phyloP scores from a whole-genome alignment of 208 protist species.

The Porcisia hertigi region DNA sequence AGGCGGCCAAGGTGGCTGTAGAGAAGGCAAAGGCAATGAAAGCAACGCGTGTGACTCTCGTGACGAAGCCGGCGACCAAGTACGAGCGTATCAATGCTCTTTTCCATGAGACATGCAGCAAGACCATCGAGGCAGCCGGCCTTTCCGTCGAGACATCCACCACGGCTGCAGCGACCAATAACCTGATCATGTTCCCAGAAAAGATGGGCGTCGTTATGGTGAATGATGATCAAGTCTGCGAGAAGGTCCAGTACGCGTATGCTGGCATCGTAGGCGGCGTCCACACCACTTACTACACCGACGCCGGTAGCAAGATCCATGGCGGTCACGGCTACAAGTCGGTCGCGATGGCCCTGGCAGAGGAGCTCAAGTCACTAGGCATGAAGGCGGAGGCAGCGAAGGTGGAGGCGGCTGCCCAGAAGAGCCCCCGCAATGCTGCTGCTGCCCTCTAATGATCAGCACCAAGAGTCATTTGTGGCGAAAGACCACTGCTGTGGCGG shows the following conservation, averaged over 20 bases:
- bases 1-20: conserved; percentile 68
- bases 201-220: conserved; percentile 62
- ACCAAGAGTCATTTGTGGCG: neutral
- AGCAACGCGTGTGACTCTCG: conserved; percentile 65
- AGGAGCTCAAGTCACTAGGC: conserved; percentile 65
- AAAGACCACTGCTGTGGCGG: neutral
- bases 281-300: conserved; percentile 64
- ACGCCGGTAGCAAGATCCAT: conserved; percentile 49
- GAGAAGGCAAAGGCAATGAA: conserved; percentile 63
- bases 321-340: conserved; percentile 81
- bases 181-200: conserved; percentile 77
- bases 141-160: conserved; percentile 51
- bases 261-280: conserved; percentile 71
- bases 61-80: conserved; percentile 75
- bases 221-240: conserved; percentile 68
- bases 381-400: conserved; percentile 68
- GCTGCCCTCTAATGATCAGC: conserved; percentile 34
- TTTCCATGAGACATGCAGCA: conserved; percentile 54
- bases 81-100: conserved; percentile 70
- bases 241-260: conserved; percentile 74
- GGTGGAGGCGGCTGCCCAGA: conserved; percentile 62
- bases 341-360: conserved; percentile 64
- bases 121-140: conserved; percentile 61
- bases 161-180: conserved; percentile 65
- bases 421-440: conserved; percentile 56